These are phyloP conservation scores for Immersiporthe knoxdaviesiana DNA, from an alignment of 2,329 filamentous ascomycete genomes.

Conservation along the genomic window DNA sequence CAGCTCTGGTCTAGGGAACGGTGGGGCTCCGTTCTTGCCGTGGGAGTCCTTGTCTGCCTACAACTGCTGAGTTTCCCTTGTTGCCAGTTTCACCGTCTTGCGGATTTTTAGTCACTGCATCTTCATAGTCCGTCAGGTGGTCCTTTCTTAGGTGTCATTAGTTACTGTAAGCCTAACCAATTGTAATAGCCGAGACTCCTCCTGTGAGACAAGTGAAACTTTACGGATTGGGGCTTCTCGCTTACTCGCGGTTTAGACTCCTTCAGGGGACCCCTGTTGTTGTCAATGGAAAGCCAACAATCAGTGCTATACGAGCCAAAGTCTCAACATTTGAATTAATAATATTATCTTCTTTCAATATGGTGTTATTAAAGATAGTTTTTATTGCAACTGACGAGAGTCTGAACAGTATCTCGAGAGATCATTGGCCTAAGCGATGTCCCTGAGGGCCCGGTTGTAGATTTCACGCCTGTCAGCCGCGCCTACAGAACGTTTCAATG, in stretches of 20 bases:
- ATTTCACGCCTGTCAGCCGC: no score
- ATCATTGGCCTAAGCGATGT: no score
- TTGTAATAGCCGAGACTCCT: neutral
- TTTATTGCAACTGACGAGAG: no score
- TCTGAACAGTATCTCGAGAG: no score
- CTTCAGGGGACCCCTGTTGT: neutral
- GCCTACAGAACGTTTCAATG: no score
- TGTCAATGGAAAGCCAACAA: neutral
- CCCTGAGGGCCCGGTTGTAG: no score
- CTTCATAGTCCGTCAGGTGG: slow-evolving; percentile 10
- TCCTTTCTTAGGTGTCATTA: slow-evolving; percentile 4
- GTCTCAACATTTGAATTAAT: no score
- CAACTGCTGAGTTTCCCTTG: no score
- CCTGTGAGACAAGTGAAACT: neutral
- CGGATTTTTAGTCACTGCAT: slow-evolving; percentile 13
- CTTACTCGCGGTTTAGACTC: neutral
- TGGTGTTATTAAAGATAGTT: no score
- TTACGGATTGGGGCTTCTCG: neutral
- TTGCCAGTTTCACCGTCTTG: neutral
- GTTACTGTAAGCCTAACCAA: neutral
- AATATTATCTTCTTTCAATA: no score
- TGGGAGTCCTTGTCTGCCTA: neutral
- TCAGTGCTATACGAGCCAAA: no score
- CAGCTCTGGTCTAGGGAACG: neutral
- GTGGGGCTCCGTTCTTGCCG: neutral